phyloP scores from a whole-genome alignment of 805 yeast species.

The Saccharomycopsis fermentans region DNA sequence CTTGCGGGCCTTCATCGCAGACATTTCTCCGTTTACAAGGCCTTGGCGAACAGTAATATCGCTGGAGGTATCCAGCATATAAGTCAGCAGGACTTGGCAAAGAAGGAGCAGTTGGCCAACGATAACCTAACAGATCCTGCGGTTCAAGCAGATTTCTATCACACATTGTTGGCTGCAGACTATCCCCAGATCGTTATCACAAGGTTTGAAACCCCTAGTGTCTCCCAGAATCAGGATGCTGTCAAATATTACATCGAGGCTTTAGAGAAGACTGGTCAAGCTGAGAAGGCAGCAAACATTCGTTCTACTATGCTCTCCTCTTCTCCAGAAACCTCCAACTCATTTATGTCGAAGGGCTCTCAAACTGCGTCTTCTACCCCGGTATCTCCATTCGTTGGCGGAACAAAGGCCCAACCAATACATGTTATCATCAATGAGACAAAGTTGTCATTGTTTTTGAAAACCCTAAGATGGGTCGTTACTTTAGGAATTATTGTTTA shows the following conservation, averaged over 20 bases:
- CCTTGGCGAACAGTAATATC: background rate
- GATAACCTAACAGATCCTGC: slow-evolving; percentile 54
- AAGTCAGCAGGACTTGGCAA: slow-evolving; percentile 31
- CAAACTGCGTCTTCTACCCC: slow-evolving; percentile 19
- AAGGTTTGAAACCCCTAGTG: slow-evolving; percentile 89
- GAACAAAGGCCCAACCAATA: slow-evolving; percentile 71
- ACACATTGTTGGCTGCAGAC: slow-evolving; percentile 59
- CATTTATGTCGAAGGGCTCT: slow-evolving; percentile 20
- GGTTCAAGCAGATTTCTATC: slow-evolving; percentile 78
- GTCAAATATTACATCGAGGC: slow-evolving; percentile 74
- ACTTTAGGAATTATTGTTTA: slow-evolving; percentile 74
- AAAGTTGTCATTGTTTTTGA: slow-evolving; percentile 62
- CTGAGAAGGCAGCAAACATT: slow-evolving; percentile 65
- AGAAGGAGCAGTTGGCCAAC: slow-evolving; percentile 82
- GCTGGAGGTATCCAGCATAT: background rate
- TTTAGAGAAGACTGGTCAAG: slow-evolving; percentile 63
- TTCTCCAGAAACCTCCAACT: slow-evolving; percentile 24
- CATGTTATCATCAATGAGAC: slow-evolving; percentile 92
- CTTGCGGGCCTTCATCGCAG: background rate
- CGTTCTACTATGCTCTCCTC: slow-evolving; percentile 30
- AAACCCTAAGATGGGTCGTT: slow-evolving; percentile 82
- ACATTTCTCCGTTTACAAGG: background rate
- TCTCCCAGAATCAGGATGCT: slow-evolving; percentile 74
- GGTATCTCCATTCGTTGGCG: slow-evolving; percentile 32
- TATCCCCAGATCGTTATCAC: slow-evolving; percentile 97